Evolutionary conservation across 2,329 filamentous ascomycete genomes (phyloP).

Genomic region (Metarhizium brunneum): DNA sequence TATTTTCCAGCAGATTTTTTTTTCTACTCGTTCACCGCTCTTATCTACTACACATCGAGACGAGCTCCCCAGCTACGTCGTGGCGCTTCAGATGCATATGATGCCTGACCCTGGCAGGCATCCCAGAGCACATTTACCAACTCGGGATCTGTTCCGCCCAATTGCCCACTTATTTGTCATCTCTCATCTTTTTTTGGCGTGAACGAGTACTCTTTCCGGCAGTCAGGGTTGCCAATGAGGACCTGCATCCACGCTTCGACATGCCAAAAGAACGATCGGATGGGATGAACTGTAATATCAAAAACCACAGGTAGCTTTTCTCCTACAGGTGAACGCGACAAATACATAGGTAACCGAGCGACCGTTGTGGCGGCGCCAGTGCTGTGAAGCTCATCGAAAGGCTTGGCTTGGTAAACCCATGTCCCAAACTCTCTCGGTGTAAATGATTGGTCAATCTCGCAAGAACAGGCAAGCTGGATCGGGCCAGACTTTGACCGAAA

Average conservation of each 20-base stretch:
- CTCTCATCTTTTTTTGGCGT: not conserved
- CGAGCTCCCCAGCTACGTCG: not conserved
- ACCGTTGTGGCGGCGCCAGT: not conserved
- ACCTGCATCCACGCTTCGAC: not conserved
- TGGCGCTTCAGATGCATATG: not conserved
- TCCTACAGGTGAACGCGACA: not conserved
- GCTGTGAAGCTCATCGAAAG: not conserved
- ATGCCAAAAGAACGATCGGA: not conserved
- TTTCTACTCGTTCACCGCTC: slow-evolving; percentile 1
- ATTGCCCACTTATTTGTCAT: not conserved
- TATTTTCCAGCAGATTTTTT: not conserved
- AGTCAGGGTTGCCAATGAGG: not conserved
- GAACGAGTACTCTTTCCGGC: not conserved
- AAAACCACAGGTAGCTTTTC: not conserved
- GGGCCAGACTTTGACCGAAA: not conserved
- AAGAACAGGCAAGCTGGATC: not conserved
- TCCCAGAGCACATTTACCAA: not conserved
- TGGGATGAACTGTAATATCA: not conserved
- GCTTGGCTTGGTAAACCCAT: not conserved
- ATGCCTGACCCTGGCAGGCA: not conserved
- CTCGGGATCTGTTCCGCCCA: not conserved
- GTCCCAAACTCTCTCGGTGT: not conserved
- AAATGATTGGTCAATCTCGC: not conserved
- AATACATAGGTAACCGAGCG: not conserved
- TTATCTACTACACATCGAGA: not conserved